These are phyloP conservation scores for Ophiostoma quercus DNA, from an alignment of 2,329 filamentous ascomycete species.

Conservation along the genomic window DNA sequence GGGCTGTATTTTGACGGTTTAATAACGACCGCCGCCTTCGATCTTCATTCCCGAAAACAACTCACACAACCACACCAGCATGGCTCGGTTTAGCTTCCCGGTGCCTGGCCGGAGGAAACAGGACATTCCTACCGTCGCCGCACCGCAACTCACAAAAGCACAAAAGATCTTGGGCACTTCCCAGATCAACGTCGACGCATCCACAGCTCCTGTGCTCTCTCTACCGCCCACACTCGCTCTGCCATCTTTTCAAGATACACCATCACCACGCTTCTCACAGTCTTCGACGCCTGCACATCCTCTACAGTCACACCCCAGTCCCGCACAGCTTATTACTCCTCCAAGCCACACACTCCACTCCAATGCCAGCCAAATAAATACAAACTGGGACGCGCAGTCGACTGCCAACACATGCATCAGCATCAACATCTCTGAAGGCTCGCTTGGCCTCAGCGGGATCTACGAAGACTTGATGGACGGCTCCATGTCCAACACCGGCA, in stretches of 20 bases:
- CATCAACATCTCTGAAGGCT: conserved; percentile 42
- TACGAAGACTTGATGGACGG: conserved; percentile 28
- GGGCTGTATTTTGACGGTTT: neutral
- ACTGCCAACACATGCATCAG: conserved; percentile 39
- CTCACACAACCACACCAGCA: conserved; percentile 21
- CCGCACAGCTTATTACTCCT: neutral
- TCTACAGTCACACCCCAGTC: conserved; percentile 15
- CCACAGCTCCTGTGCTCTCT: conserved; percentile 19
- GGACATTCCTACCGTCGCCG: conserved; percentile 31
- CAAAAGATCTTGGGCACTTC: conserved; percentile 48
- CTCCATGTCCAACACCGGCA: neutral
- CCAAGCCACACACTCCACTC: neutral
- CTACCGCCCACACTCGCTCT: neutral
- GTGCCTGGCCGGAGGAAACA: conserved; percentile 46
- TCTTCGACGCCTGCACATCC: neutral
- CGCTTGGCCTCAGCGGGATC: conserved; percentile 25
- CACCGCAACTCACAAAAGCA: conserved; percentile 46
- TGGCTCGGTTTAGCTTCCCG: conserved; percentile 45
- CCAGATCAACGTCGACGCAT: conserved; percentile 41
- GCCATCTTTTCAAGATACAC: neutral
- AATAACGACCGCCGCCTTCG: neutral
- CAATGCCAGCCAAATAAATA: neutral
- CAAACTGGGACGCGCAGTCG: conserved; percentile 42
- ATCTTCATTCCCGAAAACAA: neutral
- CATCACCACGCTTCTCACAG: neutral